phyloP scores from a whole-genome alignment of 2,329 filamentous ascomycete genomes.

The Colletotrichum incanum region DNA sequence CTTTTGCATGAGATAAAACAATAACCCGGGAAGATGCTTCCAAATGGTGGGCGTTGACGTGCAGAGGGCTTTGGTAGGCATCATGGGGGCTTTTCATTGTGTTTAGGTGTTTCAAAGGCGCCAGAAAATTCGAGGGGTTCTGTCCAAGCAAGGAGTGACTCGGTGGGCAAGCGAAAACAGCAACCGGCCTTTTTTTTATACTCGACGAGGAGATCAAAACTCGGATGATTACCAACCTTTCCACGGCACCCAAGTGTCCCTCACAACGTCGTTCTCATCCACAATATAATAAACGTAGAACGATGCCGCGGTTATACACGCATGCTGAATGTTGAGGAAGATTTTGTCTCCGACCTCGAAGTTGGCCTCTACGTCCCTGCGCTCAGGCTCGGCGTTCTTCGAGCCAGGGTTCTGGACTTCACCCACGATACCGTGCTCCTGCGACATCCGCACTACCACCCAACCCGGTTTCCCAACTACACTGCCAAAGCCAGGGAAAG shows the following conservation, averaged over 20 bases:
- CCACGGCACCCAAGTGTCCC: constrained; percentile 56
- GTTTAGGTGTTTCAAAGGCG: background rate
- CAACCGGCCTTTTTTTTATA: background rate
- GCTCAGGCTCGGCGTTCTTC: constrained; percentile 39
- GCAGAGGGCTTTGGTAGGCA: too few species aligned
- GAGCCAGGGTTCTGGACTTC: constrained; percentile 17
- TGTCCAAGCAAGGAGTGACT: background rate
- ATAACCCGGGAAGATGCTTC: background rate
- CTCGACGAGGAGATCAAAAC: background rate
- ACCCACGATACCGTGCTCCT: constrained; percentile 56
- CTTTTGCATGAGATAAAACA: constrained; percentile 57
- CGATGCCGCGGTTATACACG: constrained; percentile 56
- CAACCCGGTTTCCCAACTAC: constrained; percentile 50
- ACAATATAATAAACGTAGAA: constrained; percentile 55
- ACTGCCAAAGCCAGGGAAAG: constrained; percentile 50
- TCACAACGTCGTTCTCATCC: constrained; percentile 53
- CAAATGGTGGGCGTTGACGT: background rate
- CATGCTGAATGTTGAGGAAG: constrained; percentile 52
- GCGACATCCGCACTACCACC: constrained; percentile 54
- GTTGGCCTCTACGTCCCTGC: constrained; percentile 46
- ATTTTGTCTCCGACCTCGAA: constrained; percentile 55
- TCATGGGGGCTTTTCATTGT: too few species aligned
- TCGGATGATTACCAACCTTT: constrained; percentile 52
- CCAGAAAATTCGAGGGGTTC: background rate
- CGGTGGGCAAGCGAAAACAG: background rate